Evolutionary conservation across 768 basidiomycete species (phyloP).

Genomic region (Pisolithus albus): DNA sequence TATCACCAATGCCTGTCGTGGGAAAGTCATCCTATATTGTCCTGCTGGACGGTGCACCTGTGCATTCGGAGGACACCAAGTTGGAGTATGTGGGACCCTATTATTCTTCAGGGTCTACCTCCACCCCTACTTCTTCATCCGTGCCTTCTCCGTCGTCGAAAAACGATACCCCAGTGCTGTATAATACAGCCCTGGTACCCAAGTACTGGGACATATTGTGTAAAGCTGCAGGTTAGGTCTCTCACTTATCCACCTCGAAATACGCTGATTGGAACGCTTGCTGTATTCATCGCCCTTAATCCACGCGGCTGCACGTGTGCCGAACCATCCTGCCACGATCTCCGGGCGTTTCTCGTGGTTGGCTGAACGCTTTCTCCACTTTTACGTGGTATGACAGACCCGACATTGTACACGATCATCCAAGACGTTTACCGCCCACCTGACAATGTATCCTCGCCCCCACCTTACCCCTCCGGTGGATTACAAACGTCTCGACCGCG

Average conservation of each 20-base stretch:
- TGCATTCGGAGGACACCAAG: constrained; percentile 46
- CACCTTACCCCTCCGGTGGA: constrained; percentile 10
- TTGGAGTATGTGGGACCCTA: constrained; percentile 29
- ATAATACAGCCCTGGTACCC: constrained; percentile 57
- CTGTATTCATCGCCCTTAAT: background rate
- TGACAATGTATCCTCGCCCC: constrained; percentile 17
- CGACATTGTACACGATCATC: constrained; percentile 56
- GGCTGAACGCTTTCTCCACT: background rate
- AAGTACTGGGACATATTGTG: constrained; percentile 59
- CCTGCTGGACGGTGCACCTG: constrained; percentile 38
- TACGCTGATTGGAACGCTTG: background rate
- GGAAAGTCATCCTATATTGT: constrained; percentile 55
- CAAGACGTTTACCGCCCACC: constrained; percentile 47
- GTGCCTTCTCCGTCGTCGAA: background rate
- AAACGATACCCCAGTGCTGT: constrained; percentile 36
- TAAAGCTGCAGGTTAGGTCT: constrained; percentile 42
- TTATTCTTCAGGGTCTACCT: constrained; percentile 24
- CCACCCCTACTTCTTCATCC: constrained; percentile 14
- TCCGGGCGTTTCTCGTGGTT: background rate
- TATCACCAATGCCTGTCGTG: constrained; percentile 39
- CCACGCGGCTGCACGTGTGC: background rate
- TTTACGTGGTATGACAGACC: constrained; percentile 38
- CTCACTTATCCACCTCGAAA: background rate
- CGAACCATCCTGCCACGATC: background rate
- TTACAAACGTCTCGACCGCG: constrained; percentile 38